Conservation (phyloP, 2,329 filamentous ascomycete genomes). For the Xylariaceae sp. region DNA sequence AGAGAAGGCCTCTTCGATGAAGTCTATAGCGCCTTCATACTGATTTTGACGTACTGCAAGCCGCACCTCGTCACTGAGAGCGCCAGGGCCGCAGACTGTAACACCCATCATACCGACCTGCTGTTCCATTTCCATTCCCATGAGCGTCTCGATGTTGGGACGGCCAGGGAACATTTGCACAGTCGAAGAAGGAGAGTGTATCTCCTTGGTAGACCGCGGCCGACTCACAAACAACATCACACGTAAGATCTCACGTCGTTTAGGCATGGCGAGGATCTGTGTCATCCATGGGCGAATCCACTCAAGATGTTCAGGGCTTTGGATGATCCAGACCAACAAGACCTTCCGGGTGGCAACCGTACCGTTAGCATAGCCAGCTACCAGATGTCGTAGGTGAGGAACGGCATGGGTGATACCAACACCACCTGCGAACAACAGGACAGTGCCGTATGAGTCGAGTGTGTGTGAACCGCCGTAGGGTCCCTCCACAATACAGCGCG, state of each 20-base stretch:
- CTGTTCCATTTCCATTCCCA: slow-evolving; percentile 68
- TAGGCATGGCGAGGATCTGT: slow-evolving; percentile 68
- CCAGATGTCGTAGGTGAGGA: slow-evolving; percentile 67
- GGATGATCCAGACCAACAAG: slow-evolving; percentile 73
- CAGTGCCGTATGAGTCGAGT: slow-evolving; percentile 70
- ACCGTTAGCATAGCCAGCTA: slow-evolving; percentile 61
- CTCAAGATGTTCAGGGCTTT: slow-evolving; percentile 72
- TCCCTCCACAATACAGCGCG: slow-evolving; percentile 65
- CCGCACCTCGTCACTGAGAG: slow-evolving; percentile 69
- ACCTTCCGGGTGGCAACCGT: slow-evolving; percentile 67
- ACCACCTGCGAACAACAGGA: slow-evolving; percentile 73
- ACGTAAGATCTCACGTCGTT: slow-evolving; percentile 65
- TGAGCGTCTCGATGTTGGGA: slow-evolving; percentile 66
- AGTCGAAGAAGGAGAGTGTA: slow-evolving; percentile 69
- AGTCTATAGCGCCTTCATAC: slow-evolving; percentile 63
- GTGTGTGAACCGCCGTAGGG: slow-evolving; percentile 70
- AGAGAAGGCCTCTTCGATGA: slow-evolving; percentile 72
- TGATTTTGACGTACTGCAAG: slow-evolving; percentile 60
- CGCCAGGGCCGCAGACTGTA: slow-evolving; percentile 68
- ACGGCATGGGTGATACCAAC: slow-evolving; percentile 78
- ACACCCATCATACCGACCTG: slow-evolving; percentile 71
- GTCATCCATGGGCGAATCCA: slow-evolving; percentile 86
- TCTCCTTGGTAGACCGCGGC: slow-evolving; percentile 71
- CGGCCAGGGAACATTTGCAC: slow-evolving; percentile 82
- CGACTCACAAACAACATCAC: slow-evolving; percentile 75